Evolutionary conservation across 208 protist genomes (phyloP), one percentile per base, ranked within the genome.

Genomic region (Entamoeba invadens): DNA sequence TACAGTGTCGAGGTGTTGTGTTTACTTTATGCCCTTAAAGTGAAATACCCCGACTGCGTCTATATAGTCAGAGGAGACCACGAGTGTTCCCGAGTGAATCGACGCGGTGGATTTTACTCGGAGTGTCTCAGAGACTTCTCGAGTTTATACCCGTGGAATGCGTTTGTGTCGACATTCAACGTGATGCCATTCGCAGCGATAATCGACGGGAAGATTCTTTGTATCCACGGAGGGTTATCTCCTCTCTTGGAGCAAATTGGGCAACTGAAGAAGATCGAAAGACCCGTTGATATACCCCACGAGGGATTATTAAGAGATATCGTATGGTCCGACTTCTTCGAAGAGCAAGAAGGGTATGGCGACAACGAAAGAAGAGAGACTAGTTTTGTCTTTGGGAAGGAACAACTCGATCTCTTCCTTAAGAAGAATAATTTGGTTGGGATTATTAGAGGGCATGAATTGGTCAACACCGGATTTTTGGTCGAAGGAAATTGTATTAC

Each of bases 241-340:
- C 98, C 98, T 16, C 97, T 95, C 0, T 97, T 99, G 35, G 96
- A 97, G 68, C 96, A 97, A 21, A 93, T 99, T 4, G 96, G 97
- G 51, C 93, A 97, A 44, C 97, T 98, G 10, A 47, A 45, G 12
- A 3, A 46, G 44, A 92, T 96, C 35, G 46, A 96, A 92, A 44
- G 95, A 18, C 91, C 95, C 2, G 38, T 91, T 31, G 98, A 99
- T 96, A 97, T 99, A 45, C 99, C 99, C 31, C 98, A 99, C 77
- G 98, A 99, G 95, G 98, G 99, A n/a, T 96, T 98, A 21, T 98
- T 99, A 97, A 99, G 98, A 94, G 99, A 99, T 95, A 94, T 99
- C 42, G 94, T 99, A 8, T 99, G 99, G 99, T 98, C 97, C 14
- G 99, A 99, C 95, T 98, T 98, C 21, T 97, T 98, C 45, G n/a